Conservation (phyloP, 163 green algal species). For the Scenedesmus sp. region DNA sequence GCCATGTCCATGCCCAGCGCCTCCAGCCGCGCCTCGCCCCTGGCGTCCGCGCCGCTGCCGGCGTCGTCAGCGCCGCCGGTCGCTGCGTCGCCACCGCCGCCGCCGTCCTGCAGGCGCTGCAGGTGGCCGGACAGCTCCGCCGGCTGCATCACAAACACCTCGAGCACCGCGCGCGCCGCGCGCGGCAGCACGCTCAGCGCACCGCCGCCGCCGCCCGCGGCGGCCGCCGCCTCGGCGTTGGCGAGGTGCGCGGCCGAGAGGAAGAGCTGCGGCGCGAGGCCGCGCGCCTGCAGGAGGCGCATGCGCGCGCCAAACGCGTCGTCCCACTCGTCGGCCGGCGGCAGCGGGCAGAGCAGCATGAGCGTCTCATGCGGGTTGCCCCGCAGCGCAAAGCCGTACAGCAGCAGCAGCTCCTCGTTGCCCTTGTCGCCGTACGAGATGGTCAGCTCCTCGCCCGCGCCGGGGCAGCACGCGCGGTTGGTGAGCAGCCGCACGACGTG, state of each 20-base stretch:
- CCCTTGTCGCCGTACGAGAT: constrained; percentile 86
- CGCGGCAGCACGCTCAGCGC: not conserved
- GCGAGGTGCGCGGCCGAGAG: constrained; percentile 56
- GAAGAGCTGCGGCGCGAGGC: constrained; percentile 78
- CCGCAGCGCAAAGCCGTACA: constrained; percentile 79
- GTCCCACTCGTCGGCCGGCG: constrained; percentile 53
- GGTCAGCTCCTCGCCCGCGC: constrained; percentile 66
- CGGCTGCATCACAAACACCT: constrained; percentile 73
- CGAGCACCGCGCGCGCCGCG: constrained; percentile 60
- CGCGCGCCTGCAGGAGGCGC: constrained; percentile 62
- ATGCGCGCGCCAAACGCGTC: constrained; percentile 59
- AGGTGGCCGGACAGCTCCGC: constrained; percentile 49
- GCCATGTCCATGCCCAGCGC: constrained; percentile 39
- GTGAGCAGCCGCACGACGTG: constrained; percentile 53
- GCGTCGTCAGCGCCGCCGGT: not conserved
- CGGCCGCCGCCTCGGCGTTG: not conserved
- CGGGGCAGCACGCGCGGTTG: constrained; percentile 21
- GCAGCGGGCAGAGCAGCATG: constrained; percentile 73
- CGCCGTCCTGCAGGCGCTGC: constrained; percentile 10
- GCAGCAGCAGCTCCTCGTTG: constrained; percentile 89
- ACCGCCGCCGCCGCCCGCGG: not conserved
- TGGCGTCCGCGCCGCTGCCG: not conserved
- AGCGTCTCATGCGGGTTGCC: constrained; percentile 72
- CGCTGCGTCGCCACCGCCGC: not conserved
- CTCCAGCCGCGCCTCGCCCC: constrained; percentile 40